phyloP scores from a whole-genome alignment of 176 grass and related monocot species.

The Cenchrus fungigraminus region DNA sequence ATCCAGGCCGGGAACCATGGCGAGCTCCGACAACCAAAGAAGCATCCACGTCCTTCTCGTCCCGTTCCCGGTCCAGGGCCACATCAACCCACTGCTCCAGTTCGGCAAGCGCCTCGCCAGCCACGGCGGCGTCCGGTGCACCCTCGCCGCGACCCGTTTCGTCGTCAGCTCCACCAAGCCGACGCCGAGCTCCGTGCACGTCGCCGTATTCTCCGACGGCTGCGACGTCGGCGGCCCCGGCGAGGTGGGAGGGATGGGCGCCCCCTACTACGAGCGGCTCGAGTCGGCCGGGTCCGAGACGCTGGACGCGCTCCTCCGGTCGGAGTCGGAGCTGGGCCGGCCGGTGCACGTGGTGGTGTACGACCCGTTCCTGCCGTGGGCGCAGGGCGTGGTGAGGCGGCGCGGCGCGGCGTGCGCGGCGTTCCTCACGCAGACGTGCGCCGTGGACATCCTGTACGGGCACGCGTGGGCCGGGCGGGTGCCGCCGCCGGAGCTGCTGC shows the following conservation, averaged over 20 bases:
- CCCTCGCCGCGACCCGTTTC: constrained; percentile 54
- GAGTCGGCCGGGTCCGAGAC: constrained; percentile 48
- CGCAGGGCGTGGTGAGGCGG: constrained; percentile 45
- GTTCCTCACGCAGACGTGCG: constrained; percentile 72
- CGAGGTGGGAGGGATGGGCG: constrained; percentile 12
- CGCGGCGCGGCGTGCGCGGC: constrained; percentile 30
- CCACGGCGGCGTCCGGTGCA: constrained; percentile 18
- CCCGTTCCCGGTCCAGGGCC: constrained; percentile 36
- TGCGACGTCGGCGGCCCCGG: constrained; percentile 38
- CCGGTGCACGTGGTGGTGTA: constrained; percentile 66
- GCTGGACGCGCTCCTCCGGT: constrained; percentile 51
- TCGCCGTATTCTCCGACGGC: constrained; percentile 56
- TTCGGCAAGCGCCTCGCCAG: constrained; percentile 29
- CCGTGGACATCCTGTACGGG: constrained; percentile 59
- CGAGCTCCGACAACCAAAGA: background rate
- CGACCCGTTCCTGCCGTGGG: constrained; percentile 68
- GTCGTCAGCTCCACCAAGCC: constrained; percentile 38
- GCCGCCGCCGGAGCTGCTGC: constrained; percentile 9
- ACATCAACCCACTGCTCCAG: constrained; percentile 43
- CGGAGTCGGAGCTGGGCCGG: constrained; percentile 47
- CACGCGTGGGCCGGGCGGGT: constrained; percentile 52
- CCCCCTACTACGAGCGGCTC: constrained; percentile 51
- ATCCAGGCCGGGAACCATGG: background rate
- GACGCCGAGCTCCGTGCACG: constrained; percentile 29
- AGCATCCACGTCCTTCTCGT: constrained; percentile 41